These are phyloP conservation scores for Penicillium soppii DNA, from an alignment of 495 filamentous ascomycete genomes.

Conservation along the genomic window DNA sequence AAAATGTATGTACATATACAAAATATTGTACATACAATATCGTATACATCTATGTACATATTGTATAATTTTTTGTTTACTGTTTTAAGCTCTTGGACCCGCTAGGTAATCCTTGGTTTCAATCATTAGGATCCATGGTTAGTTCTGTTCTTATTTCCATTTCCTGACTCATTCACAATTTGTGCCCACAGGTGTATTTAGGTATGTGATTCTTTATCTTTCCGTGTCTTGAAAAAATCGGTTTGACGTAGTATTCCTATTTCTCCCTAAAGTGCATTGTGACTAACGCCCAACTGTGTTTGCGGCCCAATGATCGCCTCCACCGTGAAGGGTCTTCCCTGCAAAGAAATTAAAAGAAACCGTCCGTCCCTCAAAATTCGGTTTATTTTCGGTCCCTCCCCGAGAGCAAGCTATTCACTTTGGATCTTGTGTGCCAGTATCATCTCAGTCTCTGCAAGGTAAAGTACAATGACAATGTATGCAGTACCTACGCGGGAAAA, in stretches of 20 bases:
- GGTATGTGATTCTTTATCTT: too few relatives aligned
- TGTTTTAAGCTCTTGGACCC: too few relatives aligned
- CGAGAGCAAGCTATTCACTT: background rate
- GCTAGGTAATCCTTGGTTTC: too few relatives aligned
- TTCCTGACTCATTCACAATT: too few relatives aligned
- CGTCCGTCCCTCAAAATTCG: background rate
- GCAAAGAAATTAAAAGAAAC: slow-evolving; percentile 1
- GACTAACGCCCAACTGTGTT: slow-evolving; percentile 17
- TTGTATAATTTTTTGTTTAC: too few relatives aligned
- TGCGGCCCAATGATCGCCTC: slow-evolving; percentile 31
- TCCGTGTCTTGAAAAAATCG: background rate
- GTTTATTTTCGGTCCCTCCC: background rate
- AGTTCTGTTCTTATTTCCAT: too few relatives aligned
- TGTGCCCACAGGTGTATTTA: too few relatives aligned
- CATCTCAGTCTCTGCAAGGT: background rate
- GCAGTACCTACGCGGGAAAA: slow-evolving; percentile 14
- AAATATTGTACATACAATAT: too few relatives aligned
- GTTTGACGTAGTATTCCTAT: slow-evolving; percentile 2
- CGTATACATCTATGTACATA: too few relatives aligned
- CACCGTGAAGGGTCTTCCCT: slow-evolving; percentile 9
- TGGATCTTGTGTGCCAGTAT: background rate
- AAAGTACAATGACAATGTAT: slow-evolving; percentile 22
- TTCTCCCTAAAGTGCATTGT: background rate
- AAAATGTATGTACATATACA: too few relatives aligned
- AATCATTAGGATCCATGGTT: too few relatives aligned